Conservation (phyloP, 2,329 filamentous ascomycete species). For the Cercospora brassicicola region DNA sequence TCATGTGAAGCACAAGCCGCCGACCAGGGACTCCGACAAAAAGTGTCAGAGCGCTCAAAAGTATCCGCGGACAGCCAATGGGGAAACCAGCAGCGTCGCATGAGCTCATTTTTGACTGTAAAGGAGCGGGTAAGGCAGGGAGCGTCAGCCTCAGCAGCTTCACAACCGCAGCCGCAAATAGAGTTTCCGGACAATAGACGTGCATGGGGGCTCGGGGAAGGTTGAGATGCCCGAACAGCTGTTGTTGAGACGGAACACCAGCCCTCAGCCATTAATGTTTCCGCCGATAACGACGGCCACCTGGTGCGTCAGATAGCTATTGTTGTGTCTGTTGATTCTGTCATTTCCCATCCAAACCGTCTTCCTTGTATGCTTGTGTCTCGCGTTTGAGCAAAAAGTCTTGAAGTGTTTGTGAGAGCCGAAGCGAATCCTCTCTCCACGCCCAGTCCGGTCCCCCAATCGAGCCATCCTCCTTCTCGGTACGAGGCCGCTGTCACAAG, state of each 20-base stretch:
- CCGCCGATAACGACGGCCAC: background rate
- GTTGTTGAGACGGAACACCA: background rate
- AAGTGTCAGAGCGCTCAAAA: background rate
- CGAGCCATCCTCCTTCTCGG: conserved; percentile 3
- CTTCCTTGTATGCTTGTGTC: background rate
- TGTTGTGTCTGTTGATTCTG: background rate
- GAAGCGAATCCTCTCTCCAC: background rate
- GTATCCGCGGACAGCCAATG: conserved; percentile 1
- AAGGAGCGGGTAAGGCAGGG: background rate
- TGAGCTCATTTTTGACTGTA: background rate
- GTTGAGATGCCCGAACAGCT: background rate
- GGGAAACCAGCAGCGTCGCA: background rate
- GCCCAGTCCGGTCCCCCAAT: background rate
- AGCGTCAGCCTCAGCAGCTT: background rate
- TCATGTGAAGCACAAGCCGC: conserved; percentile 1
- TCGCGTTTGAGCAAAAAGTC: conserved; percentile 3
- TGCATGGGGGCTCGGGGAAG: conserved; percentile 1
- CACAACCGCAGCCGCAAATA: background rate
- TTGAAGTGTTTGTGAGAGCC: background rate
- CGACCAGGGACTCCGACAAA: background rate
- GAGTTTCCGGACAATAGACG: background rate
- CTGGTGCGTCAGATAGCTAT: background rate
- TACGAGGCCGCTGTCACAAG: background rate
- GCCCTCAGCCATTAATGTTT: background rate
- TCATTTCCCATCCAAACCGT: background rate